phyloP scores from a whole-genome alignment of 345 rosid species.

The Draba incana region DNA sequence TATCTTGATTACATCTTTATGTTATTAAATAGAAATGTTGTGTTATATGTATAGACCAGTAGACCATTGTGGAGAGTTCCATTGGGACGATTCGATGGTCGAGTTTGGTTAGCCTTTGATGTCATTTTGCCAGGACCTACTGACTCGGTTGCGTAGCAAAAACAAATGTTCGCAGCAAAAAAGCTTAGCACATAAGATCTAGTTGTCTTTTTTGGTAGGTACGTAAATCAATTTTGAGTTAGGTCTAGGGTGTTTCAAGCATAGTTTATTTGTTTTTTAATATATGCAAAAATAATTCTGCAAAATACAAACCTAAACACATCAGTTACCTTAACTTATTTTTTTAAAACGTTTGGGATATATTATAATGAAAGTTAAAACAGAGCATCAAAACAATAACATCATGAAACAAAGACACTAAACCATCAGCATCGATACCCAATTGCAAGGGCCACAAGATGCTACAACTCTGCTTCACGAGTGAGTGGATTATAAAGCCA shows the following conservation, averaged over 20 bases:
- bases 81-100: constrained; percentile 39
- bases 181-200: constrained; percentile 51
- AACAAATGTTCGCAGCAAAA: constrained; percentile 36
- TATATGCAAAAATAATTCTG: too few relatives aligned
- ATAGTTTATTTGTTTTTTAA: not conserved
- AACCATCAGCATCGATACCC: too few relatives aligned
- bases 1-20: not conserved
- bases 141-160: constrained; percentile 46
- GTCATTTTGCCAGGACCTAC: constrained; percentile 39
- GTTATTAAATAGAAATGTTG: too few relatives aligned
- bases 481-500: too few relatives aligned
- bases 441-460: too few relatives aligned
- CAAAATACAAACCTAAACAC: not conserved
- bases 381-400: too few relatives aligned
- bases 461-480: too few relatives aligned
- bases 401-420: too few relatives aligned
- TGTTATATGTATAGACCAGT: constrained; percentile 21
- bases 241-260: not conserved
- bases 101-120: constrained; percentile 31
- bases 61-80: constrained; percentile 43
- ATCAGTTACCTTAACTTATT: too few relatives aligned
- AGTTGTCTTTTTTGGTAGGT: constrained; percentile 52
- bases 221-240: too few relatives aligned
- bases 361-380: too few relatives aligned
- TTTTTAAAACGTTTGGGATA: too few relatives aligned